Conservation (phyloP, 2,329 filamentous ascomycete genomes). For the Ceratocystis eucalypticola region DNA sequence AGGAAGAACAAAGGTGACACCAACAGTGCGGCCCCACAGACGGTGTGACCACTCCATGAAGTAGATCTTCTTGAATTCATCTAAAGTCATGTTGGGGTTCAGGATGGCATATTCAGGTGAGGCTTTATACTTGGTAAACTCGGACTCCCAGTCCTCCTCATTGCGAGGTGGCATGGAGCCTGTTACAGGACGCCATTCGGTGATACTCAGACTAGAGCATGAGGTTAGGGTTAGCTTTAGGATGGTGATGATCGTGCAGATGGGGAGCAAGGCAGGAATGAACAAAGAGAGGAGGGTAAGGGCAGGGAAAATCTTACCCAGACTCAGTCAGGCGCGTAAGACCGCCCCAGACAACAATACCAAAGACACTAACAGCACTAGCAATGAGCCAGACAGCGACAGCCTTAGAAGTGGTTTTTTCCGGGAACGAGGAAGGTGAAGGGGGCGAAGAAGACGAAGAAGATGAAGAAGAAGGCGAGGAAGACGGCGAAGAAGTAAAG, state of each 20-base stretch:
- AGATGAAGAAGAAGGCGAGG: not conserved
- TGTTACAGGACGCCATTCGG: conserved; percentile 95
- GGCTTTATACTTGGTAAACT: conserved; percentile 82
- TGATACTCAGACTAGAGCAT: conserved; percentile 68
- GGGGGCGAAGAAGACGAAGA: conserved; percentile 9
- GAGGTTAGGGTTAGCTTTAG: not conserved
- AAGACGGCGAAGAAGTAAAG: conserved; percentile 3
- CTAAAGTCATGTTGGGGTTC: conserved; percentile 83
- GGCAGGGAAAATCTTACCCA: conserved; percentile 45
- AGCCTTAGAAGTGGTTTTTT: conserved; percentile 55
- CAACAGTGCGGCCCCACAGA: conserved; percentile 85
- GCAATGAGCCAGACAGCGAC: conserved; percentile 89
- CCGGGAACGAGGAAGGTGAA: conserved; percentile 30
- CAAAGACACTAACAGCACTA: conserved; percentile 86
- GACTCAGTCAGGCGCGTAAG: conserved; percentile 91
- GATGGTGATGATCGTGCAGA: too few relatives aligned
- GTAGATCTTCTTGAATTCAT: conserved; percentile 97
- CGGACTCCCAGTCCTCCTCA: conserved; percentile 71
- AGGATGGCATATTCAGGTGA: conserved; percentile 87
- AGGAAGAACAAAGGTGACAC: conserved; percentile 76
- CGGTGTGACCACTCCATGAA: conserved; percentile 99
- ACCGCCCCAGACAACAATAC: conserved; percentile 90
- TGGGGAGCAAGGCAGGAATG: not conserved
- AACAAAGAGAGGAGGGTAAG: not conserved
- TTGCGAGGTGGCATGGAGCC: conserved; percentile 76